Conservation (phyloP, 1,284 basidiomycete genomes). For the Neonothopanus nambi region DNA sequence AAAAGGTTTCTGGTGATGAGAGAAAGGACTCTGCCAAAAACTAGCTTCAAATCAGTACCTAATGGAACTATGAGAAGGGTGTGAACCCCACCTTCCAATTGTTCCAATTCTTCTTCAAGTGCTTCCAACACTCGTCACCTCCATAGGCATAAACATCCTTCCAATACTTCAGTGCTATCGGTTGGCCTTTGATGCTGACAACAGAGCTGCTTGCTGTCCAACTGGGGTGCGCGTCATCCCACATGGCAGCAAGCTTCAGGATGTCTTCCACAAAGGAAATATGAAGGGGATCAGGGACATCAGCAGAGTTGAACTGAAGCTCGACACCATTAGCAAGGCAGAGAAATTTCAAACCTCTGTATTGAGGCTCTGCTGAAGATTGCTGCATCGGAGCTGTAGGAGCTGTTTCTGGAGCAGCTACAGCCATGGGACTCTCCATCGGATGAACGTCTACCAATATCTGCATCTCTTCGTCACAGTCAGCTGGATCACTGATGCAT, state of each 20-base stretch:
- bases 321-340: too few species aligned
- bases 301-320: neutral
- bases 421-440: too few species aligned
- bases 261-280: conserved; percentile 6
- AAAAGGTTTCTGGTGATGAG: neutral
- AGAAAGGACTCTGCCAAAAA: conserved; percentile 17
- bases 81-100: conserved; percentile 21
- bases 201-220: conserved; percentile 3
- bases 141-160: conserved; percentile 21
- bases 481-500: too few species aligned
- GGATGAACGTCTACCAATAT: too few species aligned
- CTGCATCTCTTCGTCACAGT: too few species aligned
- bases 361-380: too few species aligned
- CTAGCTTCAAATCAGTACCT: conserved; percentile 12
- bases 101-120: conserved; percentile 21
- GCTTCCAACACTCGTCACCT: conserved; percentile 15
- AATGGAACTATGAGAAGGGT: neutral
- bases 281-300: conserved; percentile 6
- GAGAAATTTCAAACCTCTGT: too few species aligned
- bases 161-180: conserved; percentile 27
- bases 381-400: too few species aligned
- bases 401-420: too few species aligned
- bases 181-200: conserved; percentile 17
- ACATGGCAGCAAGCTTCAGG: neutral
- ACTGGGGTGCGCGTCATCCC: conserved; percentile 5